Percentiles rank a stretch among this genome's conserved stretches.
These are phyloP conservation scores for Clonostachys rosea DNA, from an alignment of 2,329 filamentous ascomycete genomes.

Conservation along the genomic window DNA sequence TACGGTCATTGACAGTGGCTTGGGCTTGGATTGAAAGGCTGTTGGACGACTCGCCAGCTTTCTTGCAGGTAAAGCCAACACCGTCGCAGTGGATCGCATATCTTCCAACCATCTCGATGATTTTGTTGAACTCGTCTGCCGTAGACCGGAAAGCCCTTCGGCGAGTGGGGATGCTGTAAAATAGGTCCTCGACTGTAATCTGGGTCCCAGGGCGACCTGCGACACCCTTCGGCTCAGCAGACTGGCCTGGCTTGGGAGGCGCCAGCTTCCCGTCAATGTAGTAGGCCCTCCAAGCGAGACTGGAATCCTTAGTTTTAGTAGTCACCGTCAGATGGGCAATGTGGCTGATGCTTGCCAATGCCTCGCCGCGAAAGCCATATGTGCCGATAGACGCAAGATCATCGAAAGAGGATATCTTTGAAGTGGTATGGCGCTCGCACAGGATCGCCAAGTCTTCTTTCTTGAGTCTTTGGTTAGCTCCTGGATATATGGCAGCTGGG, in stretches of 20 bases:
- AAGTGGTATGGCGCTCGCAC: slow-evolving; percentile 95
- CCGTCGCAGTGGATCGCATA: slow-evolving; percentile 89
- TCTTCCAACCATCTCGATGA: slow-evolving; percentile 87
- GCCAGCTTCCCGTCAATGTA: slow-evolving; percentile 80
- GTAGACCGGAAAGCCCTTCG: slow-evolving; percentile 85
- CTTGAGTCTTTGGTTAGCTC: slow-evolving; percentile 33
- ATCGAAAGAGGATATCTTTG: slow-evolving; percentile 90
- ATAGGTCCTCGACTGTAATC: slow-evolving; percentile 93
- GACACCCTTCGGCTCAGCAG: slow-evolving; percentile 77
- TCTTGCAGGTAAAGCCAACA: slow-evolving; percentile 97
- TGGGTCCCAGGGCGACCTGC: slow-evolving; percentile 89
- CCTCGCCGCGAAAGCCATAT: slow-evolving; percentile 97
- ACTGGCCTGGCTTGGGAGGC: slow-evolving; percentile 83
- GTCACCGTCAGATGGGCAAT: slow-evolving; percentile 95
- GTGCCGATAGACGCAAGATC: slow-evolving; percentile 86
- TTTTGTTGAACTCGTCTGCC: slow-evolving; percentile 96
- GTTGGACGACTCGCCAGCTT: slow-evolving; percentile 81
- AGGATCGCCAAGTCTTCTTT: slow-evolving; percentile 88
- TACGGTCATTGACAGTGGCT: slow-evolving; percentile 73
- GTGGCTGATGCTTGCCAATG: slow-evolving; percentile 94
- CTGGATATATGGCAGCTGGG: neutral
- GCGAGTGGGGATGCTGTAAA: slow-evolving; percentile 91
- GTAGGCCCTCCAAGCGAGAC: slow-evolving; percentile 84
- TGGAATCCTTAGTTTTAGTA: slow-evolving; percentile 84
- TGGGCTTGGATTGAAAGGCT: slow-evolving; percentile 74